Evolutionary conservation across 768 basidiomycete species (phyloP), one percentile per base, ranked within the genome.

Genomic region (Amanita rimosa): DNA sequence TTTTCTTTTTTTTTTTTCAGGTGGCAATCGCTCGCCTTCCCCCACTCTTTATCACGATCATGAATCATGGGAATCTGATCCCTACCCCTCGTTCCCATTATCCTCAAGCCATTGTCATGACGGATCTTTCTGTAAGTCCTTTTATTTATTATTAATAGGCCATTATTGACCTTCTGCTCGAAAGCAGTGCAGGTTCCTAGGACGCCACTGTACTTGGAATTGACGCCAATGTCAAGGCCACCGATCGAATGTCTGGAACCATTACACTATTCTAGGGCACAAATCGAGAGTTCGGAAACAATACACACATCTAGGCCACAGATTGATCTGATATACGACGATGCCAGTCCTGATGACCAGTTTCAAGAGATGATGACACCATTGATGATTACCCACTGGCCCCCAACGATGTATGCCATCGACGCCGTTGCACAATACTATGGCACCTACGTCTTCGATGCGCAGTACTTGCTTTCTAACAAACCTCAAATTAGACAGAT

Each of bases 91-190:
- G 1, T 48, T 16, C 19, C 17, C 47, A 27, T 7, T 48, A 29
- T 13, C 47, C 17, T 27, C 48, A 36, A 43, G 13, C 19, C 40
- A 35, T n/a, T 36, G 24, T 19, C 40, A 31, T 13, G 48, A 43
- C 17, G 40, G 33, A 29, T 21, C 40, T 43, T 49, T 43, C n/a
- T 80, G 82, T 83, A 83, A 83, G 82, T 76, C 65, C 58, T 67
- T 75, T 81, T 82, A 81, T 80, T 82, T 79, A 78, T 73, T 79
- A 70, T 24, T 79, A 72, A 73, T 78, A 77, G 80, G 52, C 75
- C 68, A 78, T 82, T 81, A 80, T 44, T 68, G 54, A 45, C 5
- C 22, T 72, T 22, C 13, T 19, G 27, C 21, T 47, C 13, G 13
- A 38, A 27, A n/a, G 19, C 24, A 48, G 47, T 48, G 36, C 46